Evolutionary conservation across 441 rosid species (phyloP).

Genomic region (Gossypium aridum): DNA sequence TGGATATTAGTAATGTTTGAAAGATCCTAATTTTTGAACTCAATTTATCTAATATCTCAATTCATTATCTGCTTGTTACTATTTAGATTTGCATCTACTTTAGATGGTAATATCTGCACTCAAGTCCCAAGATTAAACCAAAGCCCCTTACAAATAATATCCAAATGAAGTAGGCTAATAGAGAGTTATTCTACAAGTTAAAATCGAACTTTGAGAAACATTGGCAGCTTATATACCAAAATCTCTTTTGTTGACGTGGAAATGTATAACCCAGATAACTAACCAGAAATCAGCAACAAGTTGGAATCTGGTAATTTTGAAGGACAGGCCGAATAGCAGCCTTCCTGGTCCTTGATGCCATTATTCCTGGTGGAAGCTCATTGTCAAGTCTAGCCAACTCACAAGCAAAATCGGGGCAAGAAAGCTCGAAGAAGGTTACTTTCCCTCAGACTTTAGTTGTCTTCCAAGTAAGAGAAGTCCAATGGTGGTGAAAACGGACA

Average conservation of each 20-base stretch:
- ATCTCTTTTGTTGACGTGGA: neutral
- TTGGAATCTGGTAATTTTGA: neutral
- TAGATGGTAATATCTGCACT: neutral
- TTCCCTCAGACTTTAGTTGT: conserved; percentile 54
- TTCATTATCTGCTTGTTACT: neutral
- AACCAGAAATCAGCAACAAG: neutral
- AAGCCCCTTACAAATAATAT: neutral
- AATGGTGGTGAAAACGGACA: conserved; percentile 48
- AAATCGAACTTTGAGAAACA: neutral
- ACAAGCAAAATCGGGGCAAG: conserved; percentile 17
- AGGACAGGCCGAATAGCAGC: neutral
- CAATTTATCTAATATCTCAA: neutral
- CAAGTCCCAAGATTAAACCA: neutral
- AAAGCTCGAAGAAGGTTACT: conserved; percentile 22
- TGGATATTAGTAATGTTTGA: neutral
- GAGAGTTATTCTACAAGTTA: neutral
- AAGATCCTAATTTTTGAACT: neutral
- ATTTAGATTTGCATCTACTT: neutral
- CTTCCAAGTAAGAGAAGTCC: conserved; percentile 67
- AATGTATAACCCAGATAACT: neutral
- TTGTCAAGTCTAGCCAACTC: neutral
- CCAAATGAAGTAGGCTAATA: neutral
- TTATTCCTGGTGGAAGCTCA: neutral
- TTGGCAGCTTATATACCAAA: neutral
- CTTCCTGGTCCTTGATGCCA: neutral